Evolutionary conservation across 139 green algal genomes (phyloP).

Genomic region (Volvox africanus): DNA sequence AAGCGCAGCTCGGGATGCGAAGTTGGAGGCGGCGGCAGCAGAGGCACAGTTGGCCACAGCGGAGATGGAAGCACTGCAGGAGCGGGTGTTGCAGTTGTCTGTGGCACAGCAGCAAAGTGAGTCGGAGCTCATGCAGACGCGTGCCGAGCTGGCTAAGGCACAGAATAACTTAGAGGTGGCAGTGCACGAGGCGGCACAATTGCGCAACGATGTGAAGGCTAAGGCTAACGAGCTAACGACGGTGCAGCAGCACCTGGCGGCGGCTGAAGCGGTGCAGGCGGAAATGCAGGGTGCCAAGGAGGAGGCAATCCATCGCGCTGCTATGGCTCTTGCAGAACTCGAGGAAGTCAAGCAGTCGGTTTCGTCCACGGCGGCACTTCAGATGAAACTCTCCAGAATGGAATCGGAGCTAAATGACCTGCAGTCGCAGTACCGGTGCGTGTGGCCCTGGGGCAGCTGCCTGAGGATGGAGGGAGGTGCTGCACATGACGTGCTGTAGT

Average conservation of each 20-base stretch:
- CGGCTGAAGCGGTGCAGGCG: neutral
- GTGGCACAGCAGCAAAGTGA: neutral
- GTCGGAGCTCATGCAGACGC: neutral
- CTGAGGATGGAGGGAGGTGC: too few relatives aligned
- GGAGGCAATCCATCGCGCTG: neutral
- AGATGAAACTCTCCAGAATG: neutral
- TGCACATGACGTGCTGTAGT: too few relatives aligned
- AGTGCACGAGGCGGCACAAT: neutral
- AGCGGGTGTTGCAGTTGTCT: neutral
- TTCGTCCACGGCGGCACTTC: neutral
- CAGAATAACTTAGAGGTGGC: constrained; percentile 7
- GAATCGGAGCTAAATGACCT: constrained; percentile 29
- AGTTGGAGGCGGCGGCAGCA: constrained; percentile 17
- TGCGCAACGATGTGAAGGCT: neutral
- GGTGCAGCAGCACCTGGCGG: neutral
- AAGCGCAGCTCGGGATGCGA: neutral
- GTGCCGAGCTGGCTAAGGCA: neutral
- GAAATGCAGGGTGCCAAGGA: neutral
- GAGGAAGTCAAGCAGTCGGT: constrained; percentile 15
- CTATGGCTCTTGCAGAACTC: neutral
- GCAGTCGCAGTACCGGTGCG: constrained; percentile 37
- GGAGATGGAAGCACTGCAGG: constrained; percentile 1
- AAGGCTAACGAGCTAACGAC: neutral
- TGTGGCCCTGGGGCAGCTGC: too few relatives aligned
- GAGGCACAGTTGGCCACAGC: neutral